These are phyloP conservation scores for Eruca vesicaria DNA, from an alignment of 441 rosid species.

Conservation along the genomic window DNA sequence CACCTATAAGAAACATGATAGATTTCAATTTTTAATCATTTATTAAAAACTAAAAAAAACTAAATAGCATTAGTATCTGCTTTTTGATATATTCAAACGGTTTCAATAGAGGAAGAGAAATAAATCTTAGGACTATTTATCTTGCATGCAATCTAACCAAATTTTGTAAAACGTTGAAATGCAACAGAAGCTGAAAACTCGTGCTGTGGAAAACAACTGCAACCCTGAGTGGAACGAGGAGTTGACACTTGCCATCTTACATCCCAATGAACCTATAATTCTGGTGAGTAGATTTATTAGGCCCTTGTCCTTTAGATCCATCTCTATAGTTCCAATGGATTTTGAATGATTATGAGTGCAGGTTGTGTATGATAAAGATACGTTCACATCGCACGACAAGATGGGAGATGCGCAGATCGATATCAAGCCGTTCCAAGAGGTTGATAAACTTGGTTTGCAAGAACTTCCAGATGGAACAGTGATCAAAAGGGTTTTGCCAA, in stretches of 20 bases:
- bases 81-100: background rate
- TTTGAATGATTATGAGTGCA: background rate
- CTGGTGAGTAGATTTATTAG: constrained; percentile 41
- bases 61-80: background rate
- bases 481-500: constrained; percentile 42
- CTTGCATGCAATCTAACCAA: background rate
- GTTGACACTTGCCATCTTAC: constrained; percentile 42
- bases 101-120: too few species aligned
- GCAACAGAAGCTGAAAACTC: constrained; percentile 52
- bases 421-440: constrained; percentile 43
- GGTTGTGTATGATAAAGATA: constrained; percentile 59
- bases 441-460: constrained; percentile 35
- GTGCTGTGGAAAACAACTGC: constrained; percentile 43
- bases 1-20: background rate
- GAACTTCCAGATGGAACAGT: constrained; percentile 42
- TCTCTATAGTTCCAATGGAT: background rate
- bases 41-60: background rate
- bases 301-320: too few species aligned
- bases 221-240: constrained; percentile 72
- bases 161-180: constrained; percentile 5
- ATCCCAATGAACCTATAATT: constrained; percentile 35
- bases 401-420: constrained; percentile 57
- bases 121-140: background rate
- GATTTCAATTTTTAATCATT: background rate
- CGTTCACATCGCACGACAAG: constrained; percentile 47